These are phyloP conservation scores for Phytopythium oedochilum DNA, from an alignment of 352 stramenopile genomes.

Conservation along the genomic window DNA sequence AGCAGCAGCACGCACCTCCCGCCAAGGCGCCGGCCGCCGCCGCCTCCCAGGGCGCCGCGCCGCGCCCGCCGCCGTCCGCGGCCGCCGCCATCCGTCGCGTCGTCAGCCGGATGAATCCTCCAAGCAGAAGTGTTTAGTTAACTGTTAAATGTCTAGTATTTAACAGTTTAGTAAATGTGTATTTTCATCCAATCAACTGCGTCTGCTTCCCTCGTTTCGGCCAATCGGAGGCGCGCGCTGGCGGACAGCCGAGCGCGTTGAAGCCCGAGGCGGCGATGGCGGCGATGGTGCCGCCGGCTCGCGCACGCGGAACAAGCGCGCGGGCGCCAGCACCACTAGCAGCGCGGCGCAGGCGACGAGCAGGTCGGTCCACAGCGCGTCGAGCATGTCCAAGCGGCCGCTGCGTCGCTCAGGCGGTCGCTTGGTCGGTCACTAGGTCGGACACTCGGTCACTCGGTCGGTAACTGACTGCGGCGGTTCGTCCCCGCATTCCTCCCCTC, in stretches of 20 bases:
- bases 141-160: too few species aligned
- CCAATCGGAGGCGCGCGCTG: constrained; percentile 1
- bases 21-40: constrained; percentile 56
- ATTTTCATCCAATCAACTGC: too few species aligned
- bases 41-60: constrained; percentile 38
- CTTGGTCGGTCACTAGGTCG: neutral
- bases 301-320: constrained; percentile 41
- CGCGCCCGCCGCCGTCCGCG: neutral
- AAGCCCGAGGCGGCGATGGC: too few species aligned
- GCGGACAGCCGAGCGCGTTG: too few species aligned
- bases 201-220: too few species aligned
- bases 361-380: constrained; percentile 44
- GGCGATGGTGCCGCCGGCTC: neutral
- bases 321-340: constrained; percentile 60
- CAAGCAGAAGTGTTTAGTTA: too few species aligned
- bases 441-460: too few species aligned
- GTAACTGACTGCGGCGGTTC: too few species aligned
- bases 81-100: constrained; percentile 6
- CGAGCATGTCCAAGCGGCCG: neutral
- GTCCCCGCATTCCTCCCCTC: neutral
- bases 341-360: constrained; percentile 53
- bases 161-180: too few species aligned
- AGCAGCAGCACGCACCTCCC: constrained; percentile 28
- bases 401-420: neutral
- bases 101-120: neutral